Evolutionary conservation across 805 yeast species (phyloP).

Genomic region (Myxozyma melibiosi): DNA sequence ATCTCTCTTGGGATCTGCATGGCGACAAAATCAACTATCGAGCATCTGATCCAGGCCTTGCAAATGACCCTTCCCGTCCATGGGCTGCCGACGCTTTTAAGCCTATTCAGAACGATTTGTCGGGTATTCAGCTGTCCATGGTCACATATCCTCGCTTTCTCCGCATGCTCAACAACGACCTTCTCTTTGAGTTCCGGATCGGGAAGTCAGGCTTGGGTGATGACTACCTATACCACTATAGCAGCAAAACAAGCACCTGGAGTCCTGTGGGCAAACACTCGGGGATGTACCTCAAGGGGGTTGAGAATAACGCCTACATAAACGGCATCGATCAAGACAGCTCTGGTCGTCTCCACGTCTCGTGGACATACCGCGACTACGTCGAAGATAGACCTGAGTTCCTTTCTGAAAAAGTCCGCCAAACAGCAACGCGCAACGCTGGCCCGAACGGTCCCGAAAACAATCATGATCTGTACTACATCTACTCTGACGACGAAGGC

Average conservation of each 20-base stretch:
- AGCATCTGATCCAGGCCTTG: constrained; percentile 14
- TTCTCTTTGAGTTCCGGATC: constrained; percentile 16
- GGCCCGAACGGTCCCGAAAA: constrained; percentile 38
- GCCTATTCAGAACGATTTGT: constrained; percentile 6
- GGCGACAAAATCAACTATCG: constrained; percentile 35
- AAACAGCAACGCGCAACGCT: constrained; percentile 23
- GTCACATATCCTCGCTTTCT: constrained; percentile 35
- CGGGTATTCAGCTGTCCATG: constrained; percentile 17
- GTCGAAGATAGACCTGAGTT: constrained; percentile 26
- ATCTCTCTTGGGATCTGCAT: constrained; percentile 37
- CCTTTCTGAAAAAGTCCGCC: neutral
- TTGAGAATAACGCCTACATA: constrained; percentile 34
- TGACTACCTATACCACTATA: constrained; percentile 30
- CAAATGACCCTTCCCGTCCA: neutral
- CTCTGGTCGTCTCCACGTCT: constrained; percentile 24
- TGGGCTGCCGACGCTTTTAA: constrained; percentile 4
- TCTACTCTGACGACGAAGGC: constrained; percentile 36
- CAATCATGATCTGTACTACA: constrained; percentile 35
- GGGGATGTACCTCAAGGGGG: constrained; percentile 31
- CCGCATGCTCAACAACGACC: constrained; percentile 27
- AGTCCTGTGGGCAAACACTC: constrained; percentile 15
- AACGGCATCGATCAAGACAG: constrained; percentile 33
- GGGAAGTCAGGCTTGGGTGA: constrained; percentile 37
- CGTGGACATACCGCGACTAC: constrained; percentile 36
- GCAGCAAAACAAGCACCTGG: constrained; percentile 18